Conservation (phyloP, 371 early-diverging fungal species). For the Phascolomyces articulosus region DNA sequence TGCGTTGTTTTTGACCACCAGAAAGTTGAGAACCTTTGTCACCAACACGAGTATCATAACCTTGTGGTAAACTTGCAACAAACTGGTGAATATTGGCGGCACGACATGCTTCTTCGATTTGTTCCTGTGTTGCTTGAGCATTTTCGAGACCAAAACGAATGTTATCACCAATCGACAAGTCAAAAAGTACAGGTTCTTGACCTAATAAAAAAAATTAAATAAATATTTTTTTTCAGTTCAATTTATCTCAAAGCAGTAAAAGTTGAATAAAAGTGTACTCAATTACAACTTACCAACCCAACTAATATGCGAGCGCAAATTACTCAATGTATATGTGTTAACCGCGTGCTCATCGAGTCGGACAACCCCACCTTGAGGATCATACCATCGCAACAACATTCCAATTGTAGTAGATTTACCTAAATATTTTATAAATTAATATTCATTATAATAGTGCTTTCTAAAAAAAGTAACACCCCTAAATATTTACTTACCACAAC, state of each 20-base stretch:
- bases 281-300: no score
- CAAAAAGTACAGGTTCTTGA: constrained; percentile 86
- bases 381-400: constrained; percentile 84
- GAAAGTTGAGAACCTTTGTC: constrained; percentile 81
- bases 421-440: no score
- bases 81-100: constrained; percentile 72
- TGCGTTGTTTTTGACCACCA: constrained; percentile 91
- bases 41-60: constrained; percentile 83
- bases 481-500: constrained; percentile 25
- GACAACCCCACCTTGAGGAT: constrained; percentile 58
- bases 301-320: constrained; percentile 57
- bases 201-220: constrained; percentile 36
- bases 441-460: no score
- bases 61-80: constrained; percentile 70
- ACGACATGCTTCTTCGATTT: constrained; percentile 46
- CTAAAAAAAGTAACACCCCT: no score
- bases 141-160: constrained; percentile 63
- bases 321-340: constrained; percentile 50
- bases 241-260: no score
- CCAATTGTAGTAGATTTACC: constrained; percentile 67
- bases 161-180: constrained; percentile 77
- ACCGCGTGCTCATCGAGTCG: constrained; percentile 67
- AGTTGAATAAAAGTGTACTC: no score
- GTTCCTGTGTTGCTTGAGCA: constrained; percentile 39
- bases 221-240: no score